Conservation (phyloP, 768 basidiomycete species). For the Glaciozyma antarctica region DNA sequence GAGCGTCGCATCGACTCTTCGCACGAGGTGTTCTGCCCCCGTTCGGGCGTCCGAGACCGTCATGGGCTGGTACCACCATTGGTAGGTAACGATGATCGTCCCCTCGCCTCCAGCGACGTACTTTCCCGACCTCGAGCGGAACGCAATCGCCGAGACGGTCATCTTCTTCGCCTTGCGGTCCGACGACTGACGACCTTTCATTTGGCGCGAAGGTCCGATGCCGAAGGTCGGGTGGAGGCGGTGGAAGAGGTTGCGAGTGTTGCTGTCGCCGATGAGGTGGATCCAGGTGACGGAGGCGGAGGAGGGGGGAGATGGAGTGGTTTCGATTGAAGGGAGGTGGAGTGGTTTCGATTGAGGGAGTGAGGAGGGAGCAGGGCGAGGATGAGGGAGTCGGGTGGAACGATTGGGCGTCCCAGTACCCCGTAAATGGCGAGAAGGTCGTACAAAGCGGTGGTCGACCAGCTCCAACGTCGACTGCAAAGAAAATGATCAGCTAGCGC, state of each 20-base stretch:
- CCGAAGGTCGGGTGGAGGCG: background rate
- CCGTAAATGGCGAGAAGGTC: background rate
- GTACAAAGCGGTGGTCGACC: background rate
- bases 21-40: background rate
- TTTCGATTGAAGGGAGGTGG: background rate
- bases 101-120: background rate
- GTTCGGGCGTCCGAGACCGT: background rate
- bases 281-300: background rate
- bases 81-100: background rate
- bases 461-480: background rate
- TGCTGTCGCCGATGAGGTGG: conserved; percentile 7
- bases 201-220: background rate
- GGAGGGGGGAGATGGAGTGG: background rate
- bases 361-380: background rate
- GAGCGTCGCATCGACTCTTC: background rate
- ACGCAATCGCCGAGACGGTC: background rate
- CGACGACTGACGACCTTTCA: background rate
- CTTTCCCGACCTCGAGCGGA: background rate
- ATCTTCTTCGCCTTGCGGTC: background rate
- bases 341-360: background rate
- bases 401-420: background rate
- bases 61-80: background rate
- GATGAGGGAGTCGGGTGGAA: background rate
- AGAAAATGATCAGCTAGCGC: background rate
- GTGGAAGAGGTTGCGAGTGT: background rate